Evolutionary conservation across 2,329 filamentous ascomycete genomes (phyloP).

Genomic region (Trichoderma hamatum): DNA sequence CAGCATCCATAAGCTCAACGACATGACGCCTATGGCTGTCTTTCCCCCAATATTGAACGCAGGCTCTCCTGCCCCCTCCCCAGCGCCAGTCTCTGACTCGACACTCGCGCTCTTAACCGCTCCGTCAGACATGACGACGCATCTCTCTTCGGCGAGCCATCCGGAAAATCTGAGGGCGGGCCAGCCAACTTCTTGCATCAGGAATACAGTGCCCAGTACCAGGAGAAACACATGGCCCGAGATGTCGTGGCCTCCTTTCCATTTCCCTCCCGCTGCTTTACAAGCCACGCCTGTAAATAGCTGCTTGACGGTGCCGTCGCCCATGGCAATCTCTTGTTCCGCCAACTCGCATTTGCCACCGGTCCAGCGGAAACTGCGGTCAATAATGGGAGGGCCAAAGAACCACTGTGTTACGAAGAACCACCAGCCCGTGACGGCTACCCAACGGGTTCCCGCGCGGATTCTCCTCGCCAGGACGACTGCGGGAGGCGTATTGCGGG

Average conservation of each 20-base stretch:
- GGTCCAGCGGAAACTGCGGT: slow-evolving; percentile 84
- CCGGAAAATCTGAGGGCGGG: slow-evolving; percentile 52
- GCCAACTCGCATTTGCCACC: slow-evolving; percentile 78
- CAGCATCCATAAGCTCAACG: slow-evolving; percentile 88
- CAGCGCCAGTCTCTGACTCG: slow-evolving; percentile 42
- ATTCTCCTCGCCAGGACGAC: slow-evolving; percentile 43
- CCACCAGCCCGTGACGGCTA: slow-evolving; percentile 76
- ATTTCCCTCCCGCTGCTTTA: slow-evolving; percentile 77
- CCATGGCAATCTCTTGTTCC: slow-evolving; percentile 50
- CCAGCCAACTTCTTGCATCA: slow-evolving; percentile 77
- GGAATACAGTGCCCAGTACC: slow-evolving; percentile 78
- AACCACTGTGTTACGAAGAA: slow-evolving; percentile 92
- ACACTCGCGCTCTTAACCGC: slow-evolving; percentile 62
- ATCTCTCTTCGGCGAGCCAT: slow-evolving; percentile 60
- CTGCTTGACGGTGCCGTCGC: slow-evolving; percentile 50
- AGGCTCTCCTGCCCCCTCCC: slow-evolving; percentile 33
- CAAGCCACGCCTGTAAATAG: slow-evolving; percentile 77
- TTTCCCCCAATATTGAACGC: slow-evolving; percentile 53
- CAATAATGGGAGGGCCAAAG: slow-evolving; percentile 88
- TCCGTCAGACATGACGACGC: slow-evolving; percentile 67
- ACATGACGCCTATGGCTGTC: slow-evolving; percentile 66
- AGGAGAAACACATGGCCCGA: slow-evolving; percentile 94
- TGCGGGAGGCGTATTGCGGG: slow-evolving; percentile 41
- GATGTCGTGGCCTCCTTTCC: slow-evolving; percentile 95
- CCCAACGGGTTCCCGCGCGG: slow-evolving; percentile 70